Conservation (phyloP, 306 rosid species). For the Citrullus amarus region DNA sequence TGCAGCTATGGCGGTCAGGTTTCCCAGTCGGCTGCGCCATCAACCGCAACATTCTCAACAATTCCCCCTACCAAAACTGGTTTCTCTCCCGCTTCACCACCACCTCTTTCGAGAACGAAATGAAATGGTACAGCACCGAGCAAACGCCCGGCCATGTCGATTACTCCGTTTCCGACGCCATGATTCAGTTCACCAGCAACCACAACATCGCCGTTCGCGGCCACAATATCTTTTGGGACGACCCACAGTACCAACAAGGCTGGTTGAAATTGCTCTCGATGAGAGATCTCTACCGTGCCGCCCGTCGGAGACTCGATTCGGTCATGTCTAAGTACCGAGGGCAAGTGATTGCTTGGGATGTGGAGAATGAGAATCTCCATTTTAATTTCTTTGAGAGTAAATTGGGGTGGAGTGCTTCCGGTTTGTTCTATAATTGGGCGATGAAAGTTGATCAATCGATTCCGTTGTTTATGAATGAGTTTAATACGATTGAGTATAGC, state of each 20-base stretch:
- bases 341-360: slow-evolving; percentile 63
- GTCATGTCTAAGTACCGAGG: slow-evolving; percentile 42
- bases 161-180: slow-evolving; percentile 34
- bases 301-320: slow-evolving; percentile 23
- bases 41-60: slow-evolving; percentile 37
- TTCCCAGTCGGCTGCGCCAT: slow-evolving; percentile 60
- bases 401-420: slow-evolving; percentile 27
- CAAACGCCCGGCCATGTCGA: slow-evolving; percentile 20
- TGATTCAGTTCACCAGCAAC: slow-evolving; percentile 39
- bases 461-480: slow-evolving; percentile 56
- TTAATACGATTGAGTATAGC: slow-evolving; percentile 49
- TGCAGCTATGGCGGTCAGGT: not conserved
- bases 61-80: slow-evolving; percentile 47
- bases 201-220: slow-evolving; percentile 44
- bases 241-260: slow-evolving; percentile 26
- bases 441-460: slow-evolving; percentile 22
- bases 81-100: slow-evolving; percentile 46
- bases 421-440: slow-evolving; percentile 23
- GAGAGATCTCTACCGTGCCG: slow-evolving; percentile 17
- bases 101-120: slow-evolving; percentile 52
- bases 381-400: slow-evolving; percentile 33
- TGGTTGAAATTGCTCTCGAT: slow-evolving; percentile 46
- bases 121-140: slow-evolving; percentile 77
- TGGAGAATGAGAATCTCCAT: slow-evolving; percentile 64
- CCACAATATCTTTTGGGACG: slow-evolving; percentile 66